Evolutionary conservation across 148 eudicot species (phyloP).

Genomic region (Agrostemma githago): DNA sequence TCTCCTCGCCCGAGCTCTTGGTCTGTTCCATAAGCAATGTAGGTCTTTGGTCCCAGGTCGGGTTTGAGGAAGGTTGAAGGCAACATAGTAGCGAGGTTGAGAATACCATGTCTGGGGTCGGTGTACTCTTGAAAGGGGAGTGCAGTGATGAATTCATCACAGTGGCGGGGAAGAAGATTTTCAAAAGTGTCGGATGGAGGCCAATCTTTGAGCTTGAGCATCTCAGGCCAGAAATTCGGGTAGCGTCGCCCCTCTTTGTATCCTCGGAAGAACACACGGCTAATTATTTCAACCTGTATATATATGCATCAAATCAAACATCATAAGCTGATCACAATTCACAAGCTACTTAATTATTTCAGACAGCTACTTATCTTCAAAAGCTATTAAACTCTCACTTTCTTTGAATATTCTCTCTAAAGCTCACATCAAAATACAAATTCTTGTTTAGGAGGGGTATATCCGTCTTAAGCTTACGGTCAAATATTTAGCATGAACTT

Average conservation of each 20-base stretch:
- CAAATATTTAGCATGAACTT: too few relatives aligned
- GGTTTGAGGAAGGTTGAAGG: slow-evolving; percentile 66
- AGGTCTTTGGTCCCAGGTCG: slow-evolving; percentile 91
- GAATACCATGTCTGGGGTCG: slow-evolving; percentile 69
- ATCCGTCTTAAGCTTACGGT: too few relatives aligned
- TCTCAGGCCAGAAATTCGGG: slow-evolving; percentile 81
- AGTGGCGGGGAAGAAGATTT: slow-evolving; percentile 76
- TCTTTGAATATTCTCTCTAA: too few relatives aligned
- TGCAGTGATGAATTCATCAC: slow-evolving; percentile 72
- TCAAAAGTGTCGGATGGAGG: slow-evolving; percentile 91
- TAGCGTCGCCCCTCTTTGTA: slow-evolving; percentile 65
- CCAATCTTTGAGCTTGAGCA: slow-evolving; percentile 98
- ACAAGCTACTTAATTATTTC: too few relatives aligned
- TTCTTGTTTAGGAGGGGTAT: too few relatives aligned
- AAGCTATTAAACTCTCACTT: too few relatives aligned
- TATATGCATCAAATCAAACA: too few relatives aligned
- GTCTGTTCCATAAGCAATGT: slow-evolving; percentile 70
- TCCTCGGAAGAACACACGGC: slow-evolving; percentile 67
- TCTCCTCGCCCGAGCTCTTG: slow-evolving; percentile 93
- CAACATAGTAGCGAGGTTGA: slow-evolving; percentile 73
- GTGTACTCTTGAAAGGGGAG: slow-evolving; percentile 83
- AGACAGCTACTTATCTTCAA: too few relatives aligned
- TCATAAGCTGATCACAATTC: too few relatives aligned
- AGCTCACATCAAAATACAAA: too few relatives aligned
- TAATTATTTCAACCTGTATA: slow-evolving; percentile 67